Percentiles rank a stretch among this genome's conserved stretches.
Conservation (phyloP, 805 yeast genomes). For the Yamadazyma tumulicola region DNA sequence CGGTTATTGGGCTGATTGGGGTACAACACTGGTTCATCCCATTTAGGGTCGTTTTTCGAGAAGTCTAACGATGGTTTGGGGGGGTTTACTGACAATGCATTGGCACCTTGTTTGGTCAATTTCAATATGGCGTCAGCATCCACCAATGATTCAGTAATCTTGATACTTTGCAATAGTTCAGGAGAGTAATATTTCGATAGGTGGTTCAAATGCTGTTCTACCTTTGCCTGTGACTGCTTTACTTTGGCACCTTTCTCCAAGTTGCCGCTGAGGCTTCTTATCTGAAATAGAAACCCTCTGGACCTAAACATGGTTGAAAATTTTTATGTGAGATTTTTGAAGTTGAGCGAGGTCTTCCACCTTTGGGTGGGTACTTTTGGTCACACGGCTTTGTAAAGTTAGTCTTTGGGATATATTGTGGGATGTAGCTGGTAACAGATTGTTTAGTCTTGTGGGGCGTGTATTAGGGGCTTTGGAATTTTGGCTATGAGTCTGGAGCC, state of each 20-base stretch:
- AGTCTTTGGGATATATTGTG: too few species aligned
- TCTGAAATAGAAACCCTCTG: too few species aligned
- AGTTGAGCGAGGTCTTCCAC: too few species aligned
- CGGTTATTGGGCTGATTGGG: constrained; percentile 47
- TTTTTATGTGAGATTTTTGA: too few species aligned
- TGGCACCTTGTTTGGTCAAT: constrained; percentile 28
- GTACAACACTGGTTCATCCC: constrained; percentile 60
- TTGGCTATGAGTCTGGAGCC: too few species aligned
- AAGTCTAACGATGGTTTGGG: constrained; percentile 51
- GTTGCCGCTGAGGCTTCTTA: constrained; percentile 3
- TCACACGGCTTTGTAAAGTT: too few species aligned
- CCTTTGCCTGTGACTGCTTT: constrained; percentile 9
- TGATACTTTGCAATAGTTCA: constrained; percentile 74
- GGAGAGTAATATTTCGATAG: constrained; percentile 79
- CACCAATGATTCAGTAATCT: constrained; percentile 73
- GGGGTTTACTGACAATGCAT: constrained; percentile 51
- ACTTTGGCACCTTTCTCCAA: not conserved
- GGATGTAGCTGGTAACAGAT: too few species aligned
- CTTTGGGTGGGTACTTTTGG: too few species aligned
- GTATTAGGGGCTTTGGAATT: too few species aligned
- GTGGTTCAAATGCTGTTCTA: constrained; percentile 46
- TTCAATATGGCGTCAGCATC: constrained; percentile 58
- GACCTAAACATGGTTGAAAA: too few species aligned
- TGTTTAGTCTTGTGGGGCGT: too few species aligned
- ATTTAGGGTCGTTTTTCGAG: constrained; percentile 65